Evolutionary conservation across 1,139 yeast genomes (phyloP).

Genomic region (Dujonia santamariae): DNA sequence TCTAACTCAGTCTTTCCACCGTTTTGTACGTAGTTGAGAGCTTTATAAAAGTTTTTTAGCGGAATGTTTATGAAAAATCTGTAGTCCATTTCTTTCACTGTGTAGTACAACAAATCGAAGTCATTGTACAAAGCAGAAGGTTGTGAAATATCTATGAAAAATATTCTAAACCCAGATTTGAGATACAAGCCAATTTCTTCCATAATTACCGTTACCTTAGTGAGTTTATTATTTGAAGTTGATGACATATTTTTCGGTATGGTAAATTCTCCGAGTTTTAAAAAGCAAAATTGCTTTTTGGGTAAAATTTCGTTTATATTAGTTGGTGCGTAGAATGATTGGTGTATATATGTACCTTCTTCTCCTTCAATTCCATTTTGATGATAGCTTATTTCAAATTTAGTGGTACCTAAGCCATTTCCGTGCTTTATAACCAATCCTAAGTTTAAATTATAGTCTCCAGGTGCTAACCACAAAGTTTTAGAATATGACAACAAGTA

Average conservation of each 20-base stretch:
- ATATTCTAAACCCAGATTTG: conserved; percentile 56
- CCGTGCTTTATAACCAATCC: conserved; percentile 54
- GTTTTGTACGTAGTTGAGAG: conserved; percentile 25
- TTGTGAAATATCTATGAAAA: conserved; percentile 53
- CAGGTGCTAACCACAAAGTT: conserved; percentile 47
- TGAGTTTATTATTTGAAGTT: conserved; percentile 22
- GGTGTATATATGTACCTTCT: conserved; percentile 18
- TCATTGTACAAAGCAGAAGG: conserved; percentile 44
- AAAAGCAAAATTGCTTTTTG: conserved; percentile 46
- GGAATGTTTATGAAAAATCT: conserved; percentile 42
- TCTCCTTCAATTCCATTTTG: conserved; percentile 13
- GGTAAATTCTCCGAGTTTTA: conserved; percentile 51
- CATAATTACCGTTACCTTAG: conserved; percentile 45
- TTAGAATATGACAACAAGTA: conserved; percentile 50
- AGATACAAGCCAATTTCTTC: conserved; percentile 59
- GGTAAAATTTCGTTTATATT: conserved; percentile 59
- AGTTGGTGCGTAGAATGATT: conserved; percentile 53
- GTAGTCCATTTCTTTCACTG: conserved; percentile 41
- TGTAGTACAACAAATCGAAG: conserved; percentile 40
- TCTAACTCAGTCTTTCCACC: too few relatives aligned
- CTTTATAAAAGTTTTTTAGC: conserved; percentile 41
- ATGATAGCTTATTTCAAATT: conserved; percentile 42
- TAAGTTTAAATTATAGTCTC: conserved; percentile 48
- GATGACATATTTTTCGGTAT: conserved; percentile 15
- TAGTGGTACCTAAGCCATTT: conserved; percentile 58